phyloP scores from a whole-genome alignment of 768 basidiomycete genomes.

The Aureoboletus auriporus region DNA sequence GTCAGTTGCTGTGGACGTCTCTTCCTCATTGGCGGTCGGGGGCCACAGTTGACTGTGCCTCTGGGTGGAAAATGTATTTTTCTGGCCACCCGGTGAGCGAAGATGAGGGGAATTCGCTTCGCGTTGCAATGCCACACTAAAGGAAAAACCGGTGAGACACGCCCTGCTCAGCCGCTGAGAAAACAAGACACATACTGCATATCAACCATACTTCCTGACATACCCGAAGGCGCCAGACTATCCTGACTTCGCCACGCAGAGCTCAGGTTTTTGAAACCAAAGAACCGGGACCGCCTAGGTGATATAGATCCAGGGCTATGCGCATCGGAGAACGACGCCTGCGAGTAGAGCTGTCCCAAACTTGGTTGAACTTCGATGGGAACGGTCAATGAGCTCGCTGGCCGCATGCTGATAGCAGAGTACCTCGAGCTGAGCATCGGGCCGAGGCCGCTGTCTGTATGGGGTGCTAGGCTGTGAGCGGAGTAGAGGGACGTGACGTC shows the following conservation, averaged over 20 bases:
- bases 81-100: constrained; percentile 33
- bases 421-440: constrained; percentile 59
- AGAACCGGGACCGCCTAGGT: constrained; percentile 71
- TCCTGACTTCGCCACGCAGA: constrained; percentile 76
- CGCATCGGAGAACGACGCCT: constrained; percentile 77
- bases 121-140: constrained; percentile 73
- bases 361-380: constrained; percentile 56
- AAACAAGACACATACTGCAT: constrained; percentile 72
- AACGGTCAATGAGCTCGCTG: constrained; percentile 57
- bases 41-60: constrained; percentile 56
- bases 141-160: constrained; percentile 8
- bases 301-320: constrained; percentile 69
- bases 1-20: constrained; percentile 27
- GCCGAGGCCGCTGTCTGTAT: constrained; percentile 56
- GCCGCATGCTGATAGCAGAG: constrained; percentile 51
- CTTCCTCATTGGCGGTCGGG: constrained; percentile 33
- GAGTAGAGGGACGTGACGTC: constrained; percentile 77
- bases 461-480: constrained; percentile 49
- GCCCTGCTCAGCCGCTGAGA: neutral
- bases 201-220: constrained; percentile 86
- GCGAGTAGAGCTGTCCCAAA: constrained; percentile 65
- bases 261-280: constrained; percentile 69
- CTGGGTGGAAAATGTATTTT: constrained; percentile 30
- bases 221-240: constrained; percentile 75
- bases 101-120: constrained; percentile 41